Conservation (phyloP, 768 basidiomycete species). For the Suillus spraguei region DNA sequence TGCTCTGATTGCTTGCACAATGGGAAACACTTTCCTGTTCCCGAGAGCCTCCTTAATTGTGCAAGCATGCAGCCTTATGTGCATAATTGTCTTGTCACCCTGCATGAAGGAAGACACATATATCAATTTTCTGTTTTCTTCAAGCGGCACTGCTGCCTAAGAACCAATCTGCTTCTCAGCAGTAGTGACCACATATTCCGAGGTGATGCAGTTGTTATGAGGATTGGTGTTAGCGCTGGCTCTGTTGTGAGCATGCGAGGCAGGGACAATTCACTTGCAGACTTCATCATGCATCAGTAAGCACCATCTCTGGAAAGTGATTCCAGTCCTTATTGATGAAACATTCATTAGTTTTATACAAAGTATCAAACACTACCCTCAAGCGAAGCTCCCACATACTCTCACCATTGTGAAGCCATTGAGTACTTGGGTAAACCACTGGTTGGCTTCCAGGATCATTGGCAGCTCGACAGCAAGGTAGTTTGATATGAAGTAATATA, state of each 20-base stretch:
- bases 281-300: slow-evolving; percentile 15
- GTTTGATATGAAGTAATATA: not conserved
- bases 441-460: not conserved
- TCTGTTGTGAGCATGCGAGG: slow-evolving; percentile 14
- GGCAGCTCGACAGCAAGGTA: not conserved
- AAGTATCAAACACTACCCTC: not conserved
- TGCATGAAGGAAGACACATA: slow-evolving; percentile 5
- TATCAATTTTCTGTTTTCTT: slow-evolving; percentile 15
- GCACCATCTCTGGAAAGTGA: not conserved
- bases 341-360: slow-evolving; percentile 1
- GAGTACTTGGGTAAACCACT: not conserved
- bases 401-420: slow-evolving; percentile 3
- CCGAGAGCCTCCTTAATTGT: slow-evolving; percentile 12
- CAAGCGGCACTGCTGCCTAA: slow-evolving; percentile 13
- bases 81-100: slow-evolving; percentile 15
- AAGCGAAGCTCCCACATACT: not conserved
- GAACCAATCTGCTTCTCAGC: slow-evolving; percentile 2
- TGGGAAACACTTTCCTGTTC: slow-evolving; percentile 9
- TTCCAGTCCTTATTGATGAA: not conserved
- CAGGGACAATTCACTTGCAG: slow-evolving; percentile 7
- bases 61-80: not conserved
- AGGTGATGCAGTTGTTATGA: slow-evolving; percentile 15
- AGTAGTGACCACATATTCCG: not conserved
- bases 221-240: not conserved
- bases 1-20: not conserved